These are phyloP conservation scores for Globisporangium polare DNA, from an alignment of 352 stramenopile genomes.

Conservation along the genomic window DNA sequence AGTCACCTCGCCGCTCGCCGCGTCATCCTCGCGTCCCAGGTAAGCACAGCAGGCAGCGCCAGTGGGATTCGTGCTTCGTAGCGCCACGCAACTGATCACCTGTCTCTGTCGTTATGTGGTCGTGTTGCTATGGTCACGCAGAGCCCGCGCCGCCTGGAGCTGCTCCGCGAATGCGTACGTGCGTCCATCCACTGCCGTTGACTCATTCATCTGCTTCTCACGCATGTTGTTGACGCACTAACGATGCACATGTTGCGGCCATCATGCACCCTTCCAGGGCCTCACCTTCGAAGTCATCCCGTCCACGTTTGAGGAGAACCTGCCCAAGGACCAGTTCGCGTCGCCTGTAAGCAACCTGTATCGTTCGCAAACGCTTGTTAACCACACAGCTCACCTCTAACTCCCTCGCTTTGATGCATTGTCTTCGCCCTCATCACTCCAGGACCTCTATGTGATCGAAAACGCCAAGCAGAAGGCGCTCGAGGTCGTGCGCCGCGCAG, in stretches of 20 bases:
- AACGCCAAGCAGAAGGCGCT: conserved; percentile 79
- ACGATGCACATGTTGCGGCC: not conserved
- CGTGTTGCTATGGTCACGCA: conserved; percentile 15
- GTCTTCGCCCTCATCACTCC: not conserved
- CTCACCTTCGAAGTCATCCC: conserved; percentile 73
- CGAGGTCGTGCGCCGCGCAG: conserved; percentile 54
- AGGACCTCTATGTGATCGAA: conserved; percentile 73
- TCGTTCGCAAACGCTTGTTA: not conserved
- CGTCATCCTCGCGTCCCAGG: conserved; percentile 73
- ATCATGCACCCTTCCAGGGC: conserved; percentile 27
- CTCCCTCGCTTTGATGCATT: not conserved
- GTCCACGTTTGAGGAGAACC: conserved; percentile 80
- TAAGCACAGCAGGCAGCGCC: conserved; percentile 2
- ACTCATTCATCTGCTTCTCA: not conserved
- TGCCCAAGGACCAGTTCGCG: conserved; percentile 65
- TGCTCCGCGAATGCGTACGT: conserved; percentile 70
- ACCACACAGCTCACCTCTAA: not conserved
- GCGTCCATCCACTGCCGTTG: not conserved
- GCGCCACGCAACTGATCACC: not conserved
- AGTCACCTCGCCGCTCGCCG: conserved; percentile 42
- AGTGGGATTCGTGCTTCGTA: not conserved
- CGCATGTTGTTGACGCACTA: not conserved
- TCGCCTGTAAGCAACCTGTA: conserved; percentile 30
- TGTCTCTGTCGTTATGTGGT: not conserved
- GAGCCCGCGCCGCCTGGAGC: conserved; percentile 70